A percentile compares a stretch with the other conserved stretches of the same genome.
phyloP scores from a whole-genome alignment of 257 asterid species.

The Solanum neorickii region DNA sequence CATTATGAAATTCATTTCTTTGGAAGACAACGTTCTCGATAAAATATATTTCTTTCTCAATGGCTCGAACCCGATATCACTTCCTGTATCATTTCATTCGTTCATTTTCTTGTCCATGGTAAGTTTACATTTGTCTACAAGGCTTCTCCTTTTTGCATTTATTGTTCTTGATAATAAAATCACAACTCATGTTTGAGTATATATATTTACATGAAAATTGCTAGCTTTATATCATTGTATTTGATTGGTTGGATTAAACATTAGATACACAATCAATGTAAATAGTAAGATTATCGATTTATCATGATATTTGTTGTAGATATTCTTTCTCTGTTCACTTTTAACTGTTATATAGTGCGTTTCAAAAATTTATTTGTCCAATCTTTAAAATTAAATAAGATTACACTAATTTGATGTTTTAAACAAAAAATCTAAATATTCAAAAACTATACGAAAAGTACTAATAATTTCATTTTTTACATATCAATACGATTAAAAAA shows the following conservation, averaged over 20 bases:
- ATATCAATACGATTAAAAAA: too few species aligned
- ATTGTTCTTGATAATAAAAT: background rate
- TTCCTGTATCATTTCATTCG: background rate
- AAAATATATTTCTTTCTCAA: background rate
- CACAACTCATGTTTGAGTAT: background rate
- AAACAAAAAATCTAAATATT: too few species aligned
- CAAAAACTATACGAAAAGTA: too few species aligned
- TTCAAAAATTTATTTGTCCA: too few species aligned
- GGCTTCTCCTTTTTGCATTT: background rate
- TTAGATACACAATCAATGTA: background rate
- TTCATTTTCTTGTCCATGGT: background rate
- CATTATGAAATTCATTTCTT: background rate
- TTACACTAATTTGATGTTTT: too few species aligned
- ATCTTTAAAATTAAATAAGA: too few species aligned
- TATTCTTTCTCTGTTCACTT: too few species aligned
- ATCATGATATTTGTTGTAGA: too few species aligned
- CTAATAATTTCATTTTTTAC: rapidly evolving
- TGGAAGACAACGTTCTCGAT: rapidly evolving
- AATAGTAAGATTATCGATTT: too few species aligned
- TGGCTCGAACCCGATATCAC: conserved; percentile 35
- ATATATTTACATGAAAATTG: background rate
- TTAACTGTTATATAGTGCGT: rapidly evolving
- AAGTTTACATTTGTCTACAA: background rate
- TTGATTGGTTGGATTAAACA: background rate
- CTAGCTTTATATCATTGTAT: background rate